Evolutionary conservation across 192 early-diverging fungal genomes (phyloP), one percentile per base, ranked within the genome.

Genomic region (Coemansia sp.): DNA sequence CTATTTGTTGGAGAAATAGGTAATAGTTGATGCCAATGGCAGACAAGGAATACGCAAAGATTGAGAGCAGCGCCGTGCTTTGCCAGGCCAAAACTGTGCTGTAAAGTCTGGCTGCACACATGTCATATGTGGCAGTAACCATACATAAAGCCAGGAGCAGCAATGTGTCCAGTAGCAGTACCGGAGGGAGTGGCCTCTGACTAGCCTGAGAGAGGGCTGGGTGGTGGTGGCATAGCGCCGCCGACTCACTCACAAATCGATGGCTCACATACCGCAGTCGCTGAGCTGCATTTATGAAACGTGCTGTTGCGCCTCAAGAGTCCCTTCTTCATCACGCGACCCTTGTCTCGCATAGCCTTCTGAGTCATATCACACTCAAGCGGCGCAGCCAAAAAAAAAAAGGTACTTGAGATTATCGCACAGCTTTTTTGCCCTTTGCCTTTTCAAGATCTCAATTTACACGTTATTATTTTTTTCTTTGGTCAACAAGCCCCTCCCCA

Each of bases 381-480:
- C 49, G n/a, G 49, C n/a, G n/a, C 49, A 50, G 49, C 49, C n/a
- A 50, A 50, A 22, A 22, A 2, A 27, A 50, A 50, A 22, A 22
- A 2, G 20, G 20, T 22, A 5, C 44, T 16, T 18, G 3, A 44
- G 18, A 47, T 47, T 18, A 47, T 47, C 44, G 16, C 18, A 18
- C 18, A 15, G 44, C 44, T 47, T 22, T 24, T 24, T 52, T n/a
- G 8, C 49, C 27, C 22, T 6, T 66, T 66, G 16, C 64, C 27
- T 41, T 16, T 5, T 40, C 43, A 29, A 16, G 33, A 47, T 13
- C n/a, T 52, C 24, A 57, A 29, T 68, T 57, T 8, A 41, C 8
- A 39, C 27, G 18, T 16, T 72, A 24, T 20, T 27, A 2, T 67
- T n/a, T 67, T 57, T 40, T 41, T 73, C 36, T 46, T 22, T 55